These are phyloP conservation scores for Kwoniella europaea DNA, from an alignment of 768 basidiomycete species.

Conservation along the genomic window DNA sequence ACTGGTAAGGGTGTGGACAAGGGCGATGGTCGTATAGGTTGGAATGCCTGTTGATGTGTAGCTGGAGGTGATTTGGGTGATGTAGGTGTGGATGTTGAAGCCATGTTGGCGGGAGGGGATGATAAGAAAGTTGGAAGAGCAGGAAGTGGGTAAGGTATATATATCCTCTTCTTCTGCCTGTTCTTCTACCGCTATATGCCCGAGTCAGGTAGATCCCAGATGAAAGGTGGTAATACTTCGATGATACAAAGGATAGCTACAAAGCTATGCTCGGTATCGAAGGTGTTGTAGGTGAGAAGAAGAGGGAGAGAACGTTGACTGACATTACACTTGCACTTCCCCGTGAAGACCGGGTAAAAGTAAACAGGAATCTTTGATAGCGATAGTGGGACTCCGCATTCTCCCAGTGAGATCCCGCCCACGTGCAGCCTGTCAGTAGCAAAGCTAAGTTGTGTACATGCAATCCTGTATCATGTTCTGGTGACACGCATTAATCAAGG, in stretches of 20 bases:
- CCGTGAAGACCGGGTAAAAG: background rate
- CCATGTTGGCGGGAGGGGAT: background rate
- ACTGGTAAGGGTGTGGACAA: constrained; percentile 15
- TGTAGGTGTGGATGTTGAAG: background rate
- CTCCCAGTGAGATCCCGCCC: no score
- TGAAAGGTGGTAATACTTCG: background rate
- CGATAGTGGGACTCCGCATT: no score
- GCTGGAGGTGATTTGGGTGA: constrained; percentile 21
- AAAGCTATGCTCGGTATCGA: background rate
- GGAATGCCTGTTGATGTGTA: constrained; percentile 1
- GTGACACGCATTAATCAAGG: no score
- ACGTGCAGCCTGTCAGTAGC: no score
- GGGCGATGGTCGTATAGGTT: constrained; percentile 19
- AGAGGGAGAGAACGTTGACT: background rate
- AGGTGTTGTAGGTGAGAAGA: background rate
- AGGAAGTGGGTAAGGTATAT: background rate
- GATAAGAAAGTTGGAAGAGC: background rate
- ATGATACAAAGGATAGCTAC: background rate
- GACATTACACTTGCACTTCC: background rate
- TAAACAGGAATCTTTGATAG: background rate
- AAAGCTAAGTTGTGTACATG: no score
- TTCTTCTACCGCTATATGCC: background rate
- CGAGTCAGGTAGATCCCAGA: background rate
- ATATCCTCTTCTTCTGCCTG: background rate
- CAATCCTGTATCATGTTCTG: no score